Evolutionary conservation across 1,284 basidiomycete genomes (phyloP).

Genomic region (Somion occarium): DNA sequence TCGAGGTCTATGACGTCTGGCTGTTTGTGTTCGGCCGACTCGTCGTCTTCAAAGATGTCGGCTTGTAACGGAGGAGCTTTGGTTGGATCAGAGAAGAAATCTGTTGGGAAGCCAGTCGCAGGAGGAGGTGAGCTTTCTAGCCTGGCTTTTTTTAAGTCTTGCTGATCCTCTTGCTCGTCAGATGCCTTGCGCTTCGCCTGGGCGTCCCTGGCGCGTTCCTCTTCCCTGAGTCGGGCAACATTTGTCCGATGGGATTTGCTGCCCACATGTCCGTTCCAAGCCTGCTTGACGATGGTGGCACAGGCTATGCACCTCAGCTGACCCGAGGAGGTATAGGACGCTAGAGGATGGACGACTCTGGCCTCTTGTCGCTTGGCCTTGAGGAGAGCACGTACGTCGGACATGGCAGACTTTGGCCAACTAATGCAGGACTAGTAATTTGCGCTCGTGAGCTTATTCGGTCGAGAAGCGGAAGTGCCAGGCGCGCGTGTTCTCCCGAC

Average conservation of each 20-base stretch:
- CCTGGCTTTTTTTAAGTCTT: too few species aligned
- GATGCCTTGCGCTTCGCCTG: conserved; percentile 24
- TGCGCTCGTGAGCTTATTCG: not conserved
- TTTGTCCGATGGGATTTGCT: conserved; percentile 71
- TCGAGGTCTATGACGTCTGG: conserved; percentile 48
- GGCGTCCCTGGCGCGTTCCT: conserved; percentile 33
- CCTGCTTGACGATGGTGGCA: conserved; percentile 59
- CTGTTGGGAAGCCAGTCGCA: conserved; percentile 45
- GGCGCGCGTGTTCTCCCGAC: not conserved
- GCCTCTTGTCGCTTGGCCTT: conserved; percentile 73
- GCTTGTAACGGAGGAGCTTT: conserved; percentile 38
- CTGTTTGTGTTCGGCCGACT: not conserved
- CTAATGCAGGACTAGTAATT: too few species aligned
- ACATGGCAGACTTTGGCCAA: too few species aligned
- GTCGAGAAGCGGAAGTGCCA: not conserved
- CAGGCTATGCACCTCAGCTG: conserved; percentile 71
- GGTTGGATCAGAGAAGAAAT: conserved; percentile 78
- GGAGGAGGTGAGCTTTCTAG: not conserved
- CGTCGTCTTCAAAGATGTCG: conserved; percentile 21
- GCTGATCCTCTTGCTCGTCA: conserved; percentile 27
- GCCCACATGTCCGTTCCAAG: conserved; percentile 84
- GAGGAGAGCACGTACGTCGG: conserved; percentile 69
- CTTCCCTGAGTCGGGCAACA: conserved; percentile 50
- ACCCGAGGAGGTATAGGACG: conserved; percentile 57
- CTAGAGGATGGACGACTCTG: conserved; percentile 66